Evolutionary conservation across 1,284 basidiomycete genomes (phyloP).

Genomic region (Malassezia sympodialis): DNA sequence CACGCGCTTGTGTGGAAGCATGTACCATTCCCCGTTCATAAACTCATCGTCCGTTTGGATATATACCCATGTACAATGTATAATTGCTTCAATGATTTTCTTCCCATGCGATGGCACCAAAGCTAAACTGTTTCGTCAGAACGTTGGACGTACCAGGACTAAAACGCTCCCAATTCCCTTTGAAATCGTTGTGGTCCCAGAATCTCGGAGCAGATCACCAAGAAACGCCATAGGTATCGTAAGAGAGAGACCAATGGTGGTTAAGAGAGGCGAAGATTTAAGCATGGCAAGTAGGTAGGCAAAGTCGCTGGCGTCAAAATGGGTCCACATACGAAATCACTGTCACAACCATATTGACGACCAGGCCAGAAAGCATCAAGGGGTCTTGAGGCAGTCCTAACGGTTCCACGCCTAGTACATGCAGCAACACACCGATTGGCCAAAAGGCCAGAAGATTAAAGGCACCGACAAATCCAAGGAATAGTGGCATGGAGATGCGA

Average conservation of each 20-base stretch:
- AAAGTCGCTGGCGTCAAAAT: conserved; percentile 11
- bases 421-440: conserved; percentile 72
- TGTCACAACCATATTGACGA: conserved; percentile 64
- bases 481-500: conserved; percentile 49
- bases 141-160: conserved; percentile 25
- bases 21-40: not conserved
- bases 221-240: conserved; percentile 81
- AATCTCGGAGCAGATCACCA: conserved; percentile 63
- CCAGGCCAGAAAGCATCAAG: conserved; percentile 59
- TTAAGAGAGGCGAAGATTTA: conserved; percentile 77
- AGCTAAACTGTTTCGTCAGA: conserved; percentile 1
- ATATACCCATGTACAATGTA: not conserved
- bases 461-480: conserved; percentile 61
- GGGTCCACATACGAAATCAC: conserved; percentile 51
- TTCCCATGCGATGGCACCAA: conserved; percentile 16
- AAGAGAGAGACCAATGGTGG: conserved; percentile 84
- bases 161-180: conserved; percentile 27
- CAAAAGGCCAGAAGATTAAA: conserved; percentile 74
- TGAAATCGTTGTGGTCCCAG: conserved; percentile 18
- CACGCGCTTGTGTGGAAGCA: conserved; percentile 12
- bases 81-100: conserved; percentile 4
- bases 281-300: conserved; percentile 64
- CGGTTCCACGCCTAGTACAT: conserved; percentile 63
- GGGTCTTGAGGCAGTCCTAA: conserved; percentile 63
- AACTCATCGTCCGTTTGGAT: not conserved